A percentile compares a stretch with the other conserved stretches of the same genome.
phyloP scores from a whole-genome alignment of 192 early-diverging fungal species.

The Coemansia sp. region DNA sequence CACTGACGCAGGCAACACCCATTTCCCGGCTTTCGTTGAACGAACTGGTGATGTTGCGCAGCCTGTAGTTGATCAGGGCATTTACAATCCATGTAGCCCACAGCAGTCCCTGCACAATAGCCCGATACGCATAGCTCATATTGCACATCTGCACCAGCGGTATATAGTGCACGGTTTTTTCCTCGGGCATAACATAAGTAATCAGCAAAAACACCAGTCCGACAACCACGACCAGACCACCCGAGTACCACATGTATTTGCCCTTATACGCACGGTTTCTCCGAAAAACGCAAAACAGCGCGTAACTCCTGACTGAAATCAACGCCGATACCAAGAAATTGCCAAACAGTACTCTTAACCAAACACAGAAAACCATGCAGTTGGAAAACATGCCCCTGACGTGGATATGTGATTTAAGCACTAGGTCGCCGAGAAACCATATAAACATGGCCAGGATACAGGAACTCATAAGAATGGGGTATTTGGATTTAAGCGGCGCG shows the following conservation, averaged over 20 bases:
- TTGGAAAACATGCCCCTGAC: constrained; percentile 25
- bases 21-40: constrained; percentile 54
- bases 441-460: constrained; percentile 37
- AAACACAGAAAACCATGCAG: constrained; percentile 51
- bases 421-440: constrained; percentile 54
- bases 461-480: constrained; percentile 47
- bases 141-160: constrained; percentile 41
- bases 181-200: constrained; percentile 31
- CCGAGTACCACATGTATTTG: constrained; percentile 24
- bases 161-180: constrained; percentile 34
- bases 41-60: constrained; percentile 54
- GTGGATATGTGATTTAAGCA: constrained; percentile 51
- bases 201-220: constrained; percentile 33
- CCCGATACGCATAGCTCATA: constrained; percentile 46
- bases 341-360: constrained; percentile 47
- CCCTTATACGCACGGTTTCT: constrained; percentile 39
- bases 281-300: constrained; percentile 50
- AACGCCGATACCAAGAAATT: constrained; percentile 33
- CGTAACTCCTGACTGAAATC: constrained; percentile 49
- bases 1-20: constrained; percentile 38
- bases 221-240: constrained; percentile 10
- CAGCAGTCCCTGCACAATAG: constrained; percentile 37
- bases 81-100: constrained; percentile 48
- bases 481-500: constrained; percentile 56
- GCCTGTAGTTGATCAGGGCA: constrained; percentile 34